Evolutionary conservation across 106 monocot species (phyloP).

Genomic region (Acorus calamus): DNA sequence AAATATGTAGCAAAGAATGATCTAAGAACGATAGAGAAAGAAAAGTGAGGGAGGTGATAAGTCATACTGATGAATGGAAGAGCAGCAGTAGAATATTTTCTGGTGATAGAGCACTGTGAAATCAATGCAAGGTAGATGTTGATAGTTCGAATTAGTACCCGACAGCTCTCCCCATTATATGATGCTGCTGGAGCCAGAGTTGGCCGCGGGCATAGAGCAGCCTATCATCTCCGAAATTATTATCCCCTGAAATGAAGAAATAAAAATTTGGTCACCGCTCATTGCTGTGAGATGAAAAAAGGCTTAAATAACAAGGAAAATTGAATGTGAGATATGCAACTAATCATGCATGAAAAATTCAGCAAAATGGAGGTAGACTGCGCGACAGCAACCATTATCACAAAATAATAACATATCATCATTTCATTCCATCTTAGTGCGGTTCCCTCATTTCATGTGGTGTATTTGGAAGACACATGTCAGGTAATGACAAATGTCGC

Average conservation of each 20-base stretch:
- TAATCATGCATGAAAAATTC: too few species aligned
- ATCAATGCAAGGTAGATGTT: background rate
- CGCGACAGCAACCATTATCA: too few species aligned
- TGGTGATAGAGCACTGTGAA: background rate
- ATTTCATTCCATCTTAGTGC: too few species aligned
- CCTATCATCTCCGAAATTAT: constrained; percentile 36
- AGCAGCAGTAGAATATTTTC: background rate
- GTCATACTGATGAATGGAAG: background rate
- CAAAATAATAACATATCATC: too few species aligned
- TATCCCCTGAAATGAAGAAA: constrained; percentile 37
- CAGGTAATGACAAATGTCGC: too few species aligned
- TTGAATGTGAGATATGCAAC: too few species aligned
- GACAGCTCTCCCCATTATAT: constrained; percentile 50
- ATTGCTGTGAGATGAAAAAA: background rate
- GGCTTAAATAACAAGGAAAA: too few species aligned
- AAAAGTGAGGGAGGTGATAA: background rate
- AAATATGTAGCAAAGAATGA: background rate
- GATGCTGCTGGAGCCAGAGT: constrained; percentile 44
- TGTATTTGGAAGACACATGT: too few species aligned
- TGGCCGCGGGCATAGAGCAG: constrained; percentile 41
- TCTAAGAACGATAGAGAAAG: too few species aligned
- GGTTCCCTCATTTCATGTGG: too few species aligned
- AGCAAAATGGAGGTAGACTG: too few species aligned
- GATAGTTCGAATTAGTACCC: constrained; percentile 21
- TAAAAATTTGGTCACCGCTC: background rate